These are phyloP conservation scores for Myxozyma neglecta DNA, from an alignment of 805 yeast species.

Conservation along the genomic window DNA sequence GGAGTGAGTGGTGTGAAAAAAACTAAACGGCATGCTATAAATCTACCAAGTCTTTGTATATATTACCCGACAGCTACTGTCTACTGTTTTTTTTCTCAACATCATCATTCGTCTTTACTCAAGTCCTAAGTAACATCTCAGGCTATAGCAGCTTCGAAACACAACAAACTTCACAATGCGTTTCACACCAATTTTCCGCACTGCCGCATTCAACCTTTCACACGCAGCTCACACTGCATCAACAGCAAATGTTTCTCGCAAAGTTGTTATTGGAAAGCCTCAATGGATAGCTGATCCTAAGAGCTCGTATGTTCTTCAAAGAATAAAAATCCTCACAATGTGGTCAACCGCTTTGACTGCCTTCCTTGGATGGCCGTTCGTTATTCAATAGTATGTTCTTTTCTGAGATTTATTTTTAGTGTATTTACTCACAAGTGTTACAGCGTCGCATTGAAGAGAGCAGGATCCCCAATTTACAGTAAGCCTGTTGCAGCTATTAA, in stretches of 20 bases:
- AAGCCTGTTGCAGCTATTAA: too few relatives aligned
- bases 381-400: not conserved
- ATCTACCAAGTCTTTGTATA: too few relatives aligned
- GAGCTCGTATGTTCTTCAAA: not conserved
- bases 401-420: not conserved
- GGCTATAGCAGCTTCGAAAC: too few relatives aligned
- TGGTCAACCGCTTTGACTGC: slow-evolving; percentile 1
- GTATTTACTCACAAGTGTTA: not conserved
- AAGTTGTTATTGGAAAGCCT: not conserved
- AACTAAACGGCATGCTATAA: too few relatives aligned
- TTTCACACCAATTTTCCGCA: slow-evolving; percentile 6
- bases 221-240: slow-evolving; percentile 3
- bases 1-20: too few relatives aligned
- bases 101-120: too few relatives aligned
- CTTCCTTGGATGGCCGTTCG: not conserved
- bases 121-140: too few relatives aligned
- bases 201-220: slow-evolving; percentile 1
- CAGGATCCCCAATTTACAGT: not conserved
- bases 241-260: not conserved
- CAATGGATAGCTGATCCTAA: slow-evolving; percentile 5
- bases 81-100: too few relatives aligned
- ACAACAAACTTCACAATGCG: not conserved
- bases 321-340: not conserved
- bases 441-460: not conserved
- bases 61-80: too few relatives aligned